Evolutionary conservation across 805 yeast species (phyloP), one percentile per base, ranked within the genome.

Genomic region (Saturnispora silvae): DNA sequence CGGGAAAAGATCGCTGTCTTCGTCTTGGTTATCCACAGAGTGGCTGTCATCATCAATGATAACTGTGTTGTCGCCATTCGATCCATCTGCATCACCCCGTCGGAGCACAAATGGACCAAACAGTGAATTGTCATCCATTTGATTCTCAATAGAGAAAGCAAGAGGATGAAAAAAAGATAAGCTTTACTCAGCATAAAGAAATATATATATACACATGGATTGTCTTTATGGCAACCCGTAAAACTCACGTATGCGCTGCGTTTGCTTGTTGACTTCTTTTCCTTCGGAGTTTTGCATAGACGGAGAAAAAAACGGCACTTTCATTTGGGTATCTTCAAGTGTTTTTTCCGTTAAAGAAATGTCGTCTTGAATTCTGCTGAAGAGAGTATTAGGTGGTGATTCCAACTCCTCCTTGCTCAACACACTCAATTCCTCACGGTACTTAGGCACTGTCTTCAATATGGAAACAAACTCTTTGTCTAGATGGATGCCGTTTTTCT

Each of bases 401-500:
- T 22, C 13, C 8, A 36, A 11, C 26, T 36, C 39, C 8, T 30
- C 20, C 1, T 11, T 11, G 2, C 31, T 30, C 3, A 36, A 25
- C 4, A 18, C 15, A 6, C 25, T 22, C 2, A 36, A 63, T 51
- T 87, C 95, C 44, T 84, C 59, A 33, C 76, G 63, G 2, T 63
- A 58, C 40, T 73, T 76, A 3, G 85, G 79, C 46, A 80, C 66
- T 28, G 63, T 60, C 35, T 65, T 58, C 35, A 78, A 52, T 28
- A 79, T 74, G 13, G 81, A 72, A 24, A 36, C n/a, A 14, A 23
- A 36, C 24, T 36, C 39, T 9, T 18, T 13, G 31, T 36, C 39
- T 17, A 25, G 14, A 26, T 18, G 25, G 8, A 36, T 10, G 4
- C 27, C 27, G 9, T 24, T 25, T 11, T 24, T 8, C 11, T 24